Percentiles rank a stretch among this genome's conserved stretches.
Evolutionary conservation across 2,329 filamentous ascomycete genomes (phyloP).

Genomic region (Endocalyx cinctus): DNA sequence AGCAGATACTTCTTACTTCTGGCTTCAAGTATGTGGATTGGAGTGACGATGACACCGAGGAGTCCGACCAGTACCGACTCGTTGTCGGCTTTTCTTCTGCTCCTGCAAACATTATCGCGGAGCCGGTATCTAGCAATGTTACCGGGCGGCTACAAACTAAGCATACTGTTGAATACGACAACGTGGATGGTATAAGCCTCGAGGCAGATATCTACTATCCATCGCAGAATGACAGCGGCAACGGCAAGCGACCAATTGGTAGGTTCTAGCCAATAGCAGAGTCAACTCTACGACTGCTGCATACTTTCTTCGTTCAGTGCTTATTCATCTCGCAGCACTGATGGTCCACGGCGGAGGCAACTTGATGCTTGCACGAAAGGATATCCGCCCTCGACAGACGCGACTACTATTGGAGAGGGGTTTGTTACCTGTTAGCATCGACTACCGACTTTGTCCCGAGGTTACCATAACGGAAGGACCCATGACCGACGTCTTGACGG

Average conservation of each 20-base stretch:
- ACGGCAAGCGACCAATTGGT: too few relatives aligned
- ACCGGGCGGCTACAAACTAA: too few relatives aligned
- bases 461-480: slow-evolving; percentile 39
- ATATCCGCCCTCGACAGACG: slow-evolving; percentile 33
- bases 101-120: too few relatives aligned
- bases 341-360: slow-evolving; percentile 44
- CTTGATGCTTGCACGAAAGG: slow-evolving; percentile 33
- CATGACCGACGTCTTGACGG: slow-evolving; percentile 39
- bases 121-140: too few relatives aligned
- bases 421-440: slow-evolving; percentile 43
- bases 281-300: too few relatives aligned
- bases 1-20: slow-evolving; percentile 14
- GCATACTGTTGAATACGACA: too few relatives aligned
- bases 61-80: too few relatives aligned
- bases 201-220: slow-evolving; percentile 31
- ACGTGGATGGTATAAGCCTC: too few relatives aligned
- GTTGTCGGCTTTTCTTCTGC: too few relatives aligned
- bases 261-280: too few relatives aligned
- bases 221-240: neutral
- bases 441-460: slow-evolving; percentile 48
- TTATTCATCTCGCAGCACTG: slow-evolving; percentile 31
- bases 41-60: slow-evolving; percentile 22
- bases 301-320: too few relatives aligned
- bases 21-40: slow-evolving; percentile 27
- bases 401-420: slow-evolving; percentile 31